These are phyloP conservation scores for Luffa aegyptiaca DNA, from an alignment of 306 rosid genomes.

Conservation along the genomic window DNA sequence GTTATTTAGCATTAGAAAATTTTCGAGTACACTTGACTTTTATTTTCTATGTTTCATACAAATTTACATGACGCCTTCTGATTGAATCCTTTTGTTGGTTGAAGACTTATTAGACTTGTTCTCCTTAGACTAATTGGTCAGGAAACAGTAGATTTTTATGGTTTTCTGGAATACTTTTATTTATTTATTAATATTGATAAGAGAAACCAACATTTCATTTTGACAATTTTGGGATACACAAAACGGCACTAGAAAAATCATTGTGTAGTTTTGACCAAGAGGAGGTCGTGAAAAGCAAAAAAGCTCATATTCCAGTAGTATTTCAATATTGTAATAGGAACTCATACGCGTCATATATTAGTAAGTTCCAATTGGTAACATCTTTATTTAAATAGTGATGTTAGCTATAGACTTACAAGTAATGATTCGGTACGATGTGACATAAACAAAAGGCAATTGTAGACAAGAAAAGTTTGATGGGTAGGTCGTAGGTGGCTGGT, in stretches of 20 bases:
- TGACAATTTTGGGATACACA: not conserved
- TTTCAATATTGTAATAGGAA: not conserved
- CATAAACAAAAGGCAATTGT: too few species aligned
- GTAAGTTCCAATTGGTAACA: not conserved
- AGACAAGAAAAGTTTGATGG: not conserved
- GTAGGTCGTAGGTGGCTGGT: not conserved
- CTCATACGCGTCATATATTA: too few species aligned
- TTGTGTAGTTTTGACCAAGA: not conserved
- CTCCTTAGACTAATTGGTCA: not conserved
- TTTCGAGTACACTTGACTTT: not conserved
- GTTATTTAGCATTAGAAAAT: not conserved
- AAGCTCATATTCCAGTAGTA: not conserved
- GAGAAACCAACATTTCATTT: not conserved
- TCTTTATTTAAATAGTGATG: not conserved
- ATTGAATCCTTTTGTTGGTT: not conserved
- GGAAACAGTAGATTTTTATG: not conserved
- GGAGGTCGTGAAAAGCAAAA: not conserved
- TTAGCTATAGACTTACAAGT: not conserved
- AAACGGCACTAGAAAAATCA: not conserved
- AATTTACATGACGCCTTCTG: not conserved
- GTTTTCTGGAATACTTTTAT: constrained; percentile 1
- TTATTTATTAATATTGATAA: not conserved
- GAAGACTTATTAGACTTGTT: not conserved
- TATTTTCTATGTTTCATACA: not conserved
- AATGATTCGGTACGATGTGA: not conserved